These are phyloP conservation scores for Heliamphora exappendiculata DNA, from an alignment of 148 eudicot genomes.

Conservation along the genomic window DNA sequence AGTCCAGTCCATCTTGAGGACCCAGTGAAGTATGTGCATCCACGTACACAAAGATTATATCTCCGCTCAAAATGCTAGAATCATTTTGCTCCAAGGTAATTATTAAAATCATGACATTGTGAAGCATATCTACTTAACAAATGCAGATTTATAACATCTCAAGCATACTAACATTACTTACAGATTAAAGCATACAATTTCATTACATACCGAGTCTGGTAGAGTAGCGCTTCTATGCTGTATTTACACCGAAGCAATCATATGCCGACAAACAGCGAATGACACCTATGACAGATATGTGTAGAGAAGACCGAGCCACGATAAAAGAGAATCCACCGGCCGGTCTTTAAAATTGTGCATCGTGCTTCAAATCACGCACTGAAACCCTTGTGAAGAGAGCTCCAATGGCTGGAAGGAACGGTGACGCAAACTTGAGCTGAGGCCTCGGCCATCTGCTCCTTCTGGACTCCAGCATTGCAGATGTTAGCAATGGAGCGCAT, in stretches of 20 bases:
- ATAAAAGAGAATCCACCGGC: not conserved
- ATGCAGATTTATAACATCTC: not conserved
- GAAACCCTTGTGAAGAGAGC: slow-evolving; percentile 81
- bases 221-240: not conserved
- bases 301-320: not conserved
- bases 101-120: not conserved
- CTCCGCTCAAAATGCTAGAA: not conserved
- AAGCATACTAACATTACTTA: no score
- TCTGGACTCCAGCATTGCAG: slow-evolving; percentile 70
- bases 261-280: not conserved
- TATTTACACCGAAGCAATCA: not conserved
- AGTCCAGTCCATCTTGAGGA: no score
- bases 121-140: not conserved
- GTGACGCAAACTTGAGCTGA: slow-evolving; percentile 73
- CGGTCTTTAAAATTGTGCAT: not conserved
- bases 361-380: slow-evolving; percentile 38
- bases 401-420: slow-evolving; percentile 70
- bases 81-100: not conserved
- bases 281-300: not conserved
- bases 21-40: no score
- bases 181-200: not conserved
- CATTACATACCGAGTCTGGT: not conserved
- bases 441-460: slow-evolving; percentile 75
- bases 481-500: slow-evolving; percentile 91
- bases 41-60: not conserved